Evolutionary conservation across 345 rosid species (phyloP).

Genomic region (Salix arbutifolia): DNA sequence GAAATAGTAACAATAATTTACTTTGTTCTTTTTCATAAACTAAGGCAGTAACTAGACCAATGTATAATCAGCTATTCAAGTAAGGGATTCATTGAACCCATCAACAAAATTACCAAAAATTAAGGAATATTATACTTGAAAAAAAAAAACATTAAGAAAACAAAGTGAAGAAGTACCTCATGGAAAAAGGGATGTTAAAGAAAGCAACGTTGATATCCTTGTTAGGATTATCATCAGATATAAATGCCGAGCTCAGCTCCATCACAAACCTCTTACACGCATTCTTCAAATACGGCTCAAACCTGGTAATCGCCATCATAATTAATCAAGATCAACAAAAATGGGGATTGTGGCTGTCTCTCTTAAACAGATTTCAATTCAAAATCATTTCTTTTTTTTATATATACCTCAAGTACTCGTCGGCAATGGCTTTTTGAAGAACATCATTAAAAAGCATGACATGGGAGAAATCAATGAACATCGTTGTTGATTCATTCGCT

Average conservation of each 20-base stretch:
- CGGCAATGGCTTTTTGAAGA: constrained; percentile 79
- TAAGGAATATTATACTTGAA: neutral
- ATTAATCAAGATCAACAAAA: neutral
- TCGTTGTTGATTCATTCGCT: constrained; percentile 67
- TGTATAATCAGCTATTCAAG: neutral
- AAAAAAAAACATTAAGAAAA: neutral
- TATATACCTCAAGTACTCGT: constrained; percentile 73
- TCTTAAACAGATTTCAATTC: neutral
- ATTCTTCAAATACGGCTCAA: constrained; percentile 77
- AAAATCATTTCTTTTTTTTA: neutral
- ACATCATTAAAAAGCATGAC: constrained; percentile 73
- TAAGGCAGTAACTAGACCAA: neutral
- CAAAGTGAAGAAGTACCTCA: constrained; percentile 40
- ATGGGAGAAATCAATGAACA: constrained; percentile 85
- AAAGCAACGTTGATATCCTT: constrained; percentile 83
- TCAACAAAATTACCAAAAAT: neutral
- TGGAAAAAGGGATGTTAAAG: constrained; percentile 72
- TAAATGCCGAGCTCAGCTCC: constrained; percentile 64
- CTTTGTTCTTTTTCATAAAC: neutral
- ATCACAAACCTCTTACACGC: constrained; percentile 88
- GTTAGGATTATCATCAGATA: constrained; percentile 73
- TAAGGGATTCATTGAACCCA: neutral
- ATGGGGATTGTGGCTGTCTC: neutral
- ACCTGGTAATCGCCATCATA: constrained; percentile 27
- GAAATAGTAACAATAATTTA: neutral